Evolutionary conservation across 2,329 filamentous ascomycete species (phyloP).

Genomic region (Pyricularia sp.): DNA sequence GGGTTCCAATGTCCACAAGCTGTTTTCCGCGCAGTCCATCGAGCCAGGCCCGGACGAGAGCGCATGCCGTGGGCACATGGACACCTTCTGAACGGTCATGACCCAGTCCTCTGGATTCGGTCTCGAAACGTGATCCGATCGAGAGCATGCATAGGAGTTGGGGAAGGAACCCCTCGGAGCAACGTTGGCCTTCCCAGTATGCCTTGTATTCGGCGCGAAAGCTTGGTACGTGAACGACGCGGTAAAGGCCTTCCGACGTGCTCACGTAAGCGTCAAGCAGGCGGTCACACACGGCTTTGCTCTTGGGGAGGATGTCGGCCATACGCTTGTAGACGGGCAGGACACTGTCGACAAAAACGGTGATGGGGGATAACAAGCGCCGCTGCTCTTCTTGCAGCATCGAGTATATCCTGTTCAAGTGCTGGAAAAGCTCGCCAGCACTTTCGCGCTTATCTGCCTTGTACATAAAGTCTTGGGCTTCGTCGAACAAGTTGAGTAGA

Average conservation of each 20-base stretch:
- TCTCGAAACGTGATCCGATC: constrained; percentile 42
- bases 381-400: constrained; percentile 36
- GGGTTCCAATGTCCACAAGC: constrained; percentile 38
- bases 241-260: constrained; percentile 42
- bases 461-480: constrained; percentile 41
- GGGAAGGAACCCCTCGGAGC: constrained; percentile 41
- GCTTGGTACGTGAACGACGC: constrained; percentile 41
- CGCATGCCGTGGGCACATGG: constrained; percentile 47
- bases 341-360: constrained; percentile 50
- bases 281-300: constrained; percentile 36
- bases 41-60: constrained; percentile 44
- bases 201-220: constrained; percentile 40
- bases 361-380: constrained; percentile 38
- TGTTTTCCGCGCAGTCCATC: constrained; percentile 42
- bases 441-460: constrained; percentile 29
- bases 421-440: constrained; percentile 31
- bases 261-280: constrained; percentile 39
- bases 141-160: constrained; percentile 43
- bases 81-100: constrained; percentile 44
- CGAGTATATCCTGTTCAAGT: constrained; percentile 37
- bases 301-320: constrained; percentile 44
- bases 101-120: constrained; percentile 38
- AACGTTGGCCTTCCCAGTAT: constrained; percentile 35
- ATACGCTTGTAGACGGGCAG: constrained; percentile 48
- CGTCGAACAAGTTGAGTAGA: constrained; percentile 44